A percentile compares a stretch with the other conserved stretches of the same genome.
phyloP scores from a whole-genome alignment of 345 rosid species.

The Ceriops zippeliana region DNA sequence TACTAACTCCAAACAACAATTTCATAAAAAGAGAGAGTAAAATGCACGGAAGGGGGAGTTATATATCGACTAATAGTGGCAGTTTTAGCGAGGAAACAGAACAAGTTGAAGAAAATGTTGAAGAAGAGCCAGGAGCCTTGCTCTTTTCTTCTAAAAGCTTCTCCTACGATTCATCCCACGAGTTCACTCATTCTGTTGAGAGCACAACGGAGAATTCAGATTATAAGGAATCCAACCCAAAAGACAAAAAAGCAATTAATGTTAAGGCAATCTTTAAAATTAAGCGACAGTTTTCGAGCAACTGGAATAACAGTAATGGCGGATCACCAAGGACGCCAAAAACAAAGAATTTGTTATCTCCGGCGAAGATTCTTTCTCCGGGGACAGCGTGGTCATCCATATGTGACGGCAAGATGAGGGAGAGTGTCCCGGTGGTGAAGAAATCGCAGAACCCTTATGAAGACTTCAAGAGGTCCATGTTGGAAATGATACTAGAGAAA shows the following conservation, averaged over 20 bases:
- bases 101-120: background rate
- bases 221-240: background rate
- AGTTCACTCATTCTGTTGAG: conserved; percentile 9
- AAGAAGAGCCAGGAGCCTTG: conserved; percentile 19
- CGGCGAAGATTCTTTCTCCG: conserved; percentile 11
- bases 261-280: conserved; percentile 9
- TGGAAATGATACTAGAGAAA: conserved; percentile 60
- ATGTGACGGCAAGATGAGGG: conserved; percentile 32
- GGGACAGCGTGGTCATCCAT: conserved; percentile 10
- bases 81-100: conserved; percentile 14
- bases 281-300: conserved; percentile 15
- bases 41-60: conserved; percentile 2
- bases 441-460: conserved; percentile 49
- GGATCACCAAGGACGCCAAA: conserved; percentile 1
- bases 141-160: conserved; percentile 29
- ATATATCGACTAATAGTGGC: conserved; percentile 7
- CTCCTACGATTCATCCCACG: conserved; percentile 20
- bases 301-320: too few relatives aligned
- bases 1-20: background rate
- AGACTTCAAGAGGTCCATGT: conserved; percentile 60
- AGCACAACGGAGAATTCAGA: background rate
- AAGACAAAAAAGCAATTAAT: conserved; percentile 8
- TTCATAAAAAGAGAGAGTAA: background rate
- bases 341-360: conserved; percentile 1
- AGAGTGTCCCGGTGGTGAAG: conserved; percentile 56